These are phyloP conservation scores for Xylariaceae sp. DNA, from an alignment of 2,329 filamentous ascomycete species.

Conservation along the genomic window DNA sequence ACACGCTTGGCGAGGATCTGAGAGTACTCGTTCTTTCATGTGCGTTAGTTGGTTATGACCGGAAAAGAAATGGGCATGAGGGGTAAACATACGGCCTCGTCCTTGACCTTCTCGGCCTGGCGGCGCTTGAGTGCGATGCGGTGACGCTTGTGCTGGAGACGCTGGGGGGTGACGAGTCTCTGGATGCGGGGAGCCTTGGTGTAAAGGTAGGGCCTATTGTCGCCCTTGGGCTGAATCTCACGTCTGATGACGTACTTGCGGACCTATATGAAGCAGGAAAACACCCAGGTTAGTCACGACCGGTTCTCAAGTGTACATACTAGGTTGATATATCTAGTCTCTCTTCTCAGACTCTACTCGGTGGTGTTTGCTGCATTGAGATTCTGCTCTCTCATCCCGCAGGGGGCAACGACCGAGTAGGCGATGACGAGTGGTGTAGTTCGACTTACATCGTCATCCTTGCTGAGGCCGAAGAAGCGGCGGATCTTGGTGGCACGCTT, in stretches of 20 bases:
- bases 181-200: constrained; percentile 99
- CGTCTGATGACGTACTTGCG: constrained; percentile 99
- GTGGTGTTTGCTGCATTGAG: constrained; percentile 48
- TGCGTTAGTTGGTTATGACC: constrained; percentile 34
- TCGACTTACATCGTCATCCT: constrained; percentile 99
- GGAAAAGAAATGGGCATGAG: background rate
- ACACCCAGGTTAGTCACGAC: constrained; percentile 39
- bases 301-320: constrained; percentile 9
- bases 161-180: constrained; percentile 98
- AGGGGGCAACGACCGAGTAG: constrained; percentile 58
- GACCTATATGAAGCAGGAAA: constrained; percentile 58
- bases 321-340: constrained; percentile 11
- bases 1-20: constrained; percentile 96
- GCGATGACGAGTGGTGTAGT: constrained; percentile 63
- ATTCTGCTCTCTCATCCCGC: constrained; percentile 39
- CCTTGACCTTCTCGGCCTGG: constrained; percentile 94
- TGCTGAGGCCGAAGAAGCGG: constrained; percentile 99
- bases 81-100: constrained; percentile 80
- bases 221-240: constrained; percentile 94
- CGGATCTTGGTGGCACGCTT: constrained; percentile 99
- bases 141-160: constrained; percentile 99
- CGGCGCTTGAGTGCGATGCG: constrained; percentile 97
- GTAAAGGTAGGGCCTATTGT: constrained; percentile 89
- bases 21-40: constrained; percentile 87
- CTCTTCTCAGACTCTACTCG: constrained; percentile 36